Evolutionary conservation across 768 basidiomycete species (phyloP), one percentile per base, ranked within the genome.

Genomic region (Boletales sp.): DNA sequence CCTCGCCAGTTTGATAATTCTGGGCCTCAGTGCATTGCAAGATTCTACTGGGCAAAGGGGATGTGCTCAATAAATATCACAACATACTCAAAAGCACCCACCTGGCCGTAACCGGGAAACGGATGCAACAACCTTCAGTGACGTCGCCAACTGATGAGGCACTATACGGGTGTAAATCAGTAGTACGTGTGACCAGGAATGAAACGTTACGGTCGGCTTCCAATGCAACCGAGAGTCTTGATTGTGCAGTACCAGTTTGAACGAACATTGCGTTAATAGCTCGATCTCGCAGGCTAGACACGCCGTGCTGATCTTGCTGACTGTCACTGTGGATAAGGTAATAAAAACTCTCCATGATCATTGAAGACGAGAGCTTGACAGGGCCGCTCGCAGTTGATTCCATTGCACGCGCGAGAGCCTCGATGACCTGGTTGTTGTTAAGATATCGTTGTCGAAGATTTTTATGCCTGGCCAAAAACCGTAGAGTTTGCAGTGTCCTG

Each of bases 181-280:
- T n/a, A 8, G 37, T 9, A 17, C 11, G 37, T 19, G 30, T 17
- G 30, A n/a, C 15, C 34, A 34, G 32, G 2, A 44, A 21, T 9
- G 31, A 1, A 15, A 7, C 5, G 8, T 44, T 42, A 56, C 55
- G 31, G 15, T 44, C 49, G 10, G 37, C 36, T 36, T 44, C 52
- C 17, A 56, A 46, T 8, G 44, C 12, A 14, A 41, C 14, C 1
- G 30, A 47, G 30, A 56, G 48, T 5, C 34, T 53, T 34, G 48
- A 40, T 17, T 21, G 5, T 18, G 9, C 17, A 1, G 18, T 3
- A n/a, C 12, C 7, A 1, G 19, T 17, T 19, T n/a, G n/a, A 1
- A 9, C 15, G 30, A 11, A 8, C 17, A 2, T 9, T 12, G 13
- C 53, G 44, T 30, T 7, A 17, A 54, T 18, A 25, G 54, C 44